These are phyloP conservation scores for Whalleya microplaca DNA, from an alignment of 2,329 filamentous ascomycete genomes.

Conservation along the genomic window DNA sequence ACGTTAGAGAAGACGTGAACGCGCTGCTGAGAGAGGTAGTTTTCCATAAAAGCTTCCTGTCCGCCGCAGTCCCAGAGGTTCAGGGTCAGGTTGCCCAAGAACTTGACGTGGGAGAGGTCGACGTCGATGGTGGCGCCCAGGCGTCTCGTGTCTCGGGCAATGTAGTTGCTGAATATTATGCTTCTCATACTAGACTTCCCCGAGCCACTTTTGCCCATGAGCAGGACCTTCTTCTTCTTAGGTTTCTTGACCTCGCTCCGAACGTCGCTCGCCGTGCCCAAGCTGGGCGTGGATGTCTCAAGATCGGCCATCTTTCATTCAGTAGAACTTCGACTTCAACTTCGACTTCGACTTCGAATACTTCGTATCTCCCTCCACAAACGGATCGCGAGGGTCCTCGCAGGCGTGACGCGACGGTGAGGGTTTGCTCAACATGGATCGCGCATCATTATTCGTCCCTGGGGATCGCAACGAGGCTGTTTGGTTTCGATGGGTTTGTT, in stretches of 20 bases:
- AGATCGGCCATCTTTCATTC: constrained; percentile 31
- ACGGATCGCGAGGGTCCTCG: constrained; percentile 8
- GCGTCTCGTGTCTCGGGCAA: constrained; percentile 90
- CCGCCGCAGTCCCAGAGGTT: constrained; percentile 99
- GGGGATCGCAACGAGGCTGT: too few relatives aligned
- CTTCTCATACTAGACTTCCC: constrained; percentile 98
- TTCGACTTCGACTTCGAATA: not conserved
- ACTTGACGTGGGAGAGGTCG: constrained; percentile 97
- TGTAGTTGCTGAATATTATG: constrained; percentile 99
- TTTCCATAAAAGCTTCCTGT: constrained; percentile 98
- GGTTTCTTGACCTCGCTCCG: constrained; percentile 64
- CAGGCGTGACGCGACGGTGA: constrained; percentile 18
- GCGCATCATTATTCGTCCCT: constrained; percentile 15
- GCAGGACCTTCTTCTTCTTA: constrained; percentile 84
- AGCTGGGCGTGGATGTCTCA: constrained; percentile 32
- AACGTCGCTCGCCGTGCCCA: constrained; percentile 40
- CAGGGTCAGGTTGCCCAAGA: constrained; percentile 94
- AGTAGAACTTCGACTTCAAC: too few relatives aligned
- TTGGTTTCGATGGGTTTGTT: too few relatives aligned
- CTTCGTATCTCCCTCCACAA: not conserved
- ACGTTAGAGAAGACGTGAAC: constrained; percentile 97
- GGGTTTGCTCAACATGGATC: constrained; percentile 12
- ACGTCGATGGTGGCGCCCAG: constrained; percentile 98
- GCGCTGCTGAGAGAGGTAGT: constrained; percentile 93
- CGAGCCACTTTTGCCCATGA: constrained; percentile 95